Evolutionary conservation across 2,329 filamentous ascomycete genomes (phyloP).

Genomic region (Talaromyces sp.): DNA sequence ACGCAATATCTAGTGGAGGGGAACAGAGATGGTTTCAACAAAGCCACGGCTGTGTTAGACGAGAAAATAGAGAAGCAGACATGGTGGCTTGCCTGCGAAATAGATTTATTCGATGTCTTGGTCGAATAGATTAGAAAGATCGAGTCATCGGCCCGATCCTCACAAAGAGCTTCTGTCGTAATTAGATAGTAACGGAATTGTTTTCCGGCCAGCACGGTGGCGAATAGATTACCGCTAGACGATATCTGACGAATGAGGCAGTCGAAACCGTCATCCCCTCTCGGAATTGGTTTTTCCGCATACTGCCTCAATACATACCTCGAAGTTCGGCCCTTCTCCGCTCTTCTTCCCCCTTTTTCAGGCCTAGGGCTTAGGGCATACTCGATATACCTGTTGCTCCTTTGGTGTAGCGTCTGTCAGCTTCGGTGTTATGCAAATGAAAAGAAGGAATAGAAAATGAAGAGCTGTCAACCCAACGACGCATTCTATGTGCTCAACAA

Average conservation of each 20-base stretch:
- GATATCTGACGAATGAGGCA: neutral
- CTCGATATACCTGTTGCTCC: neutral
- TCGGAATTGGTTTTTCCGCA: neutral
- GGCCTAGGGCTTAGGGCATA: slow-evolving; percentile 4
- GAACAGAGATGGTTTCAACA: neutral
- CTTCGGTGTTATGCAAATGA: no score
- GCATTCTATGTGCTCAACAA: no score
- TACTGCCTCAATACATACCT: neutral
- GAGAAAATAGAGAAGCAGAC: neutral
- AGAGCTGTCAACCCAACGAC: no score
- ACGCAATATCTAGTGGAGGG: neutral
- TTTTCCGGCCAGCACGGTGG: neutral
- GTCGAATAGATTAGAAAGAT: neutral
- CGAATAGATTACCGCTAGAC: neutral
- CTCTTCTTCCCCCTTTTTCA: neutral
- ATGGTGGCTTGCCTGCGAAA: neutral
- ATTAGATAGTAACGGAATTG: neutral
- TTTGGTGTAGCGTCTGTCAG: neutral
- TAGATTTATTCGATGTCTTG: neutral
- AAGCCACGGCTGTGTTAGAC: neutral
- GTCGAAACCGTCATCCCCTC: no score
- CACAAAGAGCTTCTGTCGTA: neutral
- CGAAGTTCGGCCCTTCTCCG: neutral
- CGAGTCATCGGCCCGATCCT: neutral
- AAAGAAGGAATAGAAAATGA: no score